Base-by-base conservation (phyloP, 2,329 filamentous ascomycete genomes). In the Exophiala viscosa region DNA sequence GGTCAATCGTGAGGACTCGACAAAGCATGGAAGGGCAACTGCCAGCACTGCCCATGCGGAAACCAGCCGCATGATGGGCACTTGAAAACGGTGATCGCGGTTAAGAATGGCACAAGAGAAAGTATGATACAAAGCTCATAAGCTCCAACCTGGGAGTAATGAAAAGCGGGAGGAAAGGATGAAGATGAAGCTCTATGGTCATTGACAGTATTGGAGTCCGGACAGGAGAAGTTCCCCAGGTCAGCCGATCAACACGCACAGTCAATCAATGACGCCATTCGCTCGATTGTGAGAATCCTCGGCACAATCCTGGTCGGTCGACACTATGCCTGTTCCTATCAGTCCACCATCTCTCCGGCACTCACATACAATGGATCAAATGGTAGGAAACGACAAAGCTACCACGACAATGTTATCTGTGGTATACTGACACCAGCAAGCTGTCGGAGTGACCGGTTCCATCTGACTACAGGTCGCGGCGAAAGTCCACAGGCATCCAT, bases 11-110 rank as follows among this genome's bases (percentile, higher is more conserved):
- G 59, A 62, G 32, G 46, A 55, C 17, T 57, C 48, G 47, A 55
- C 55, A 11, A 55, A 10, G 14, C 45, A 38, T 32, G 58, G 52
- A 34, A 60, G 14, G 34, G 53, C 54, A n/a, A 54, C 54, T 31
- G 50, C 42, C 35, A 56, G 38, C 15, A 54, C 50, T 36, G 50
- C 54, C 45, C 54, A 52, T 28, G 56, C 59, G 53, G 59, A 59
- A 58, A 58, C 55, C 57, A 60, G 54, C 57, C 59, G 58, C 60
- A 63, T 63, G 50, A 47, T 50, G 50, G 45, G 40, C 7, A n/a
- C 17, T 31, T 11, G 9, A n/a, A 13, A 10, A 36, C 34, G 34
- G 5, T 36, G 34, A 13, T 10, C 34, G 34, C 2, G 11, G 5
- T 13, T 13, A 36, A 36, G 10, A 10, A 36, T 15, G 34, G 5